Evolutionary conservation across 1,284 basidiomycete genomes (phyloP).

Genomic region (Malassezia brasiliensis): DNA sequence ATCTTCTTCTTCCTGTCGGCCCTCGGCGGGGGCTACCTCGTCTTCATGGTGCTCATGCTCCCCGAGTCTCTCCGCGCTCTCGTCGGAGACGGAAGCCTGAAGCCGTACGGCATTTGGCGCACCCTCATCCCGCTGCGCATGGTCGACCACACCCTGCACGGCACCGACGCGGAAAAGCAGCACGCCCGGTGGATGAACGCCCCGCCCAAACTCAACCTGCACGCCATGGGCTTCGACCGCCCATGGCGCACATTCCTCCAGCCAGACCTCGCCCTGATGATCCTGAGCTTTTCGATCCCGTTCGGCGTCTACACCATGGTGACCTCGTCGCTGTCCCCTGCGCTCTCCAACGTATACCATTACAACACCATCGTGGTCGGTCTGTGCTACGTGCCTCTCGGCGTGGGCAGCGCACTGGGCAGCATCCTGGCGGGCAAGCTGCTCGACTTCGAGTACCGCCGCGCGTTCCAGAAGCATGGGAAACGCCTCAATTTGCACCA

Average conservation of each 20-base stretch:
- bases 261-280: conserved; percentile 25
- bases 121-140: neutral
- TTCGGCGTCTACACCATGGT: conserved; percentile 61
- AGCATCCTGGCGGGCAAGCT: conserved; percentile 14
- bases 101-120: conserved; percentile 18
- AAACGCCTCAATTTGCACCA: neutral
- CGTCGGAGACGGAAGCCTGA: conserved; percentile 45
- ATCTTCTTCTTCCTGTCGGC: conserved; percentile 74
- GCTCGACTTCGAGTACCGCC: conserved; percentile 15
- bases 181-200: conserved; percentile 2
- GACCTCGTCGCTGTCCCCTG: conserved; percentile 58
- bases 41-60: conserved; percentile 55
- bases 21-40: conserved; percentile 54
- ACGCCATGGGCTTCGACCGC: conserved; percentile 20
- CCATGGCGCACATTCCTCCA: conserved; percentile 27
- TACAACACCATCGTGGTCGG: conserved; percentile 60
- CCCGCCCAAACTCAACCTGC: conserved; percentile 20
- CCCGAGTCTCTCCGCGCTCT: conserved; percentile 58
- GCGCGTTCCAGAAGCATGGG: neutral
- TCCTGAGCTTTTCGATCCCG: conserved; percentile 55
- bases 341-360: conserved; percentile 57
- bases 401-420: conserved; percentile 42
- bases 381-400: conserved; percentile 61
- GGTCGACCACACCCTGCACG: neutral
- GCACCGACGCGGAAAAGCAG: neutral